phyloP scores from a whole-genome alignment of 345 rosid genomes.

The Zanthoxylum bungeanum region DNA sequence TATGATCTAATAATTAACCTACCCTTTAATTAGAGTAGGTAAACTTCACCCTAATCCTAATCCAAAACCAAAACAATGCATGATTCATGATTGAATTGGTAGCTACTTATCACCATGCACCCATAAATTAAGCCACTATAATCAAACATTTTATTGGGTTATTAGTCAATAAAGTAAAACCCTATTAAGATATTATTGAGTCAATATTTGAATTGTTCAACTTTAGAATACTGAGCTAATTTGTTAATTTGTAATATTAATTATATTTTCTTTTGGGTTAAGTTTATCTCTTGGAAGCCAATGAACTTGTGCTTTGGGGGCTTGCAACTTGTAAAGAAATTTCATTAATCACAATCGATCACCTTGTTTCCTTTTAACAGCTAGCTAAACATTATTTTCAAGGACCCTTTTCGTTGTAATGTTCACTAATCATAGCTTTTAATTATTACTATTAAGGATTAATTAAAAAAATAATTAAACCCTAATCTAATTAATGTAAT shows the following conservation, averaged over 20 bases:
- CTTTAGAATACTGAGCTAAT: background rate
- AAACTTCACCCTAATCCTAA: background rate
- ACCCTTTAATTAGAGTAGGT: conserved; percentile 2
- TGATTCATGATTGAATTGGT: background rate
- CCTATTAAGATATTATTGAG: background rate
- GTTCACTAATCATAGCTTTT: background rate
- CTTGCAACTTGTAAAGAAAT: conserved; percentile 10
- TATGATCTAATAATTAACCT: background rate
- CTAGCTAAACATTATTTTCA: background rate
- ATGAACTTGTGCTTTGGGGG: conserved; percentile 25
- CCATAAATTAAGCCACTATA: too few relatives aligned
- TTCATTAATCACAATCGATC: conserved; percentile 22
- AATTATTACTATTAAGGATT: background rate
- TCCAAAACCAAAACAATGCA: background rate
- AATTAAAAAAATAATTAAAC: background rate
- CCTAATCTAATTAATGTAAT: background rate
- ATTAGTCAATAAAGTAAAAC: background rate
- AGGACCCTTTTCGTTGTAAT: background rate
- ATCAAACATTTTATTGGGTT: background rate
- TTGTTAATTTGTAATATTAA: too few relatives aligned
- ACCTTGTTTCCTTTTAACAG: conserved; percentile 9
- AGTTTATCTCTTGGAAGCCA: conserved; percentile 17
- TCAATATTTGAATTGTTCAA: conserved; percentile 5
- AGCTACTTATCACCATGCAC: background rate
- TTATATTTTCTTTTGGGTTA: conserved; percentile 17